phyloP scores from a whole-genome alignment of 2,329 filamentous ascomycete genomes.

The Fusarium scirpi region DNA sequence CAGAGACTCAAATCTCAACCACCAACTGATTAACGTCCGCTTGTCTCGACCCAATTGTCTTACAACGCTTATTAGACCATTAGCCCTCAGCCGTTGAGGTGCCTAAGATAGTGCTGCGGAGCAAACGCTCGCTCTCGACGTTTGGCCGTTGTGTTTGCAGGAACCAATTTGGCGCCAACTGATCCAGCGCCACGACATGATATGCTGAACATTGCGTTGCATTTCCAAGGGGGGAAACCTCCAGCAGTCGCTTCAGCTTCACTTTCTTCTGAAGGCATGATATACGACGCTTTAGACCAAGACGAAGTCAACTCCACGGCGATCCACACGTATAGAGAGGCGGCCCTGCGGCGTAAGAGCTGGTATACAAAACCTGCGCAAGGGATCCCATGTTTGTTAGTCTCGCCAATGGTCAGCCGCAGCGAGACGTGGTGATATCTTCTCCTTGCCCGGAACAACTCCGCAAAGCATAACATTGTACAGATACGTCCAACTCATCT shows the following conservation, averaged over 20 bases:
- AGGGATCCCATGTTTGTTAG: constrained; percentile 35
- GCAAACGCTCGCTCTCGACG: constrained; percentile 25
- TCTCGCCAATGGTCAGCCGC: constrained; percentile 18
- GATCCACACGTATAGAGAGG: constrained; percentile 40
- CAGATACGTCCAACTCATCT: background rate
- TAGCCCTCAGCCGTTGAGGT: constrained; percentile 12
- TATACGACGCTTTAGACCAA: constrained; percentile 18
- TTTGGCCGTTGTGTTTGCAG: constrained; percentile 42
- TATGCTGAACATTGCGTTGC: background rate
- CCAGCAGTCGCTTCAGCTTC: constrained; percentile 16
- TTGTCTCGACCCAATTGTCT: constrained; percentile 30
- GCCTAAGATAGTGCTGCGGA: constrained; percentile 23
- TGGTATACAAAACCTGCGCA: constrained; percentile 28
- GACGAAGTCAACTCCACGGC: constrained; percentile 33
- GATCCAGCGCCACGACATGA: constrained; percentile 14
- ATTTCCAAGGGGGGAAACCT: constrained; percentile 18
- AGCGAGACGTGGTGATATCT: constrained; percentile 12
- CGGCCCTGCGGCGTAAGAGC: constrained; percentile 15
- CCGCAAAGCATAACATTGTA: constrained; percentile 31
- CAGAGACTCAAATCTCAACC: constrained; percentile 11
- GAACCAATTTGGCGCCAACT: constrained; percentile 17
- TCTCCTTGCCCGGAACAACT: constrained; percentile 33
- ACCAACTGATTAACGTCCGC: constrained; percentile 13
- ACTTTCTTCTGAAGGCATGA: constrained; percentile 13
- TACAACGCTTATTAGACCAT: constrained; percentile 10